These are phyloP conservation scores for Fagus crenata DNA, from an alignment of 306 rosid species.

Conservation along the genomic window DNA sequence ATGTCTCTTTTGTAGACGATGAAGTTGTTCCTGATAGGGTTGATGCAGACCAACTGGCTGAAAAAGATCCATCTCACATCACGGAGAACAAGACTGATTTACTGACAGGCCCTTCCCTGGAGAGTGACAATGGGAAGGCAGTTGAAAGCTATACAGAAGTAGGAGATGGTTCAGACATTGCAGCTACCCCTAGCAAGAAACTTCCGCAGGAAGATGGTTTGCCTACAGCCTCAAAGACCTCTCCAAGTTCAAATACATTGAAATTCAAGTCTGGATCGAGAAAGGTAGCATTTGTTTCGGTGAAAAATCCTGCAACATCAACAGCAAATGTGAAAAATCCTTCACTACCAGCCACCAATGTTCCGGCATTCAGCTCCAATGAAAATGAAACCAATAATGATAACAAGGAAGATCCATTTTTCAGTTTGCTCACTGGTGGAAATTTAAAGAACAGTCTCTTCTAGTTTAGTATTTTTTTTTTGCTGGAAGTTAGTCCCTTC, in stretches of 20 bases:
- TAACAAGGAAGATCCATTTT: conserved; percentile 43
- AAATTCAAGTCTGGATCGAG: conserved; percentile 35
- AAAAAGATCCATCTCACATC: conserved; percentile 22
- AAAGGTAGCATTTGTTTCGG: conserved; percentile 68
- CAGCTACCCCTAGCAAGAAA: conserved; percentile 23
- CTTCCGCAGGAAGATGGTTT: conserved; percentile 28
- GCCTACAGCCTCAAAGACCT: conserved; percentile 28
- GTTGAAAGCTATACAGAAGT: conserved; percentile 18
- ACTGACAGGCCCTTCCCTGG: conserved; percentile 20
- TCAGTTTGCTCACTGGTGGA: conserved; percentile 45
- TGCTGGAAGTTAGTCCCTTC: conserved; percentile 35
- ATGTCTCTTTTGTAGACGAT: conserved; percentile 39
- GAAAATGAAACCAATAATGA: conserved; percentile 37
- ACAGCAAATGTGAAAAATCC: conserved; percentile 29
- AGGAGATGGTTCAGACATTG: conserved; percentile 29
- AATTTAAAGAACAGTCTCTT: conserved; percentile 48
- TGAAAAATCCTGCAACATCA: conserved; percentile 38
- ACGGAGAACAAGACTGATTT: conserved; percentile 28
- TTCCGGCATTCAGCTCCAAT: conserved; percentile 26
- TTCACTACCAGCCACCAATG: conserved; percentile 17
- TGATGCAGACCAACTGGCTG: conserved; percentile 28
- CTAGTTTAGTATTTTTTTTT: conserved; percentile 10
- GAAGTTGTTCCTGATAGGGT: conserved; percentile 25
- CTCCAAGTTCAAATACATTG: conserved; percentile 22
- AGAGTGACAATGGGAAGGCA: conserved; percentile 22